Evolutionary conservation across 2,329 filamentous ascomycete species (phyloP), one percentile per base, ranked within the genome.

Genomic region (Uncinocarpus reesii): DNA sequence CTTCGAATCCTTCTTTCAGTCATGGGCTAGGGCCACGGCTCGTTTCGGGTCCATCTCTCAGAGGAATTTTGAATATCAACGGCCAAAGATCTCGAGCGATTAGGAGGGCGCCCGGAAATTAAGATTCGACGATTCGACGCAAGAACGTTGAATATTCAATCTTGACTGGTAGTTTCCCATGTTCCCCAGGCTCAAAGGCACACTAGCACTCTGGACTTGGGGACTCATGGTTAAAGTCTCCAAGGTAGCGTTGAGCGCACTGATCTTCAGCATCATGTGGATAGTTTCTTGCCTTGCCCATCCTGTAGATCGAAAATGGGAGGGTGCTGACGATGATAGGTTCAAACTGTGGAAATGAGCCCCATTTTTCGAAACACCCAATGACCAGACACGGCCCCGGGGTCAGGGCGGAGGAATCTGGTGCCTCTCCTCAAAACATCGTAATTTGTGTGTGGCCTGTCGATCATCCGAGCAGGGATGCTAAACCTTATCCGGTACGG

Each of bases 381-480:
- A 16, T 24, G 40, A 11, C 40, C 28, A 21, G 2, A 32, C 40
- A 42, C 16, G 26, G 13, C 28, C 16, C 23, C 38, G 26, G 16
- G 38, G 29, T 28, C 15, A 40, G 40, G 7, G 26, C 16, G 8
- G 15, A n/a, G 15, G 21, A 16, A n/a, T 31, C 18, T 26, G 11
- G 11, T 21, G 10, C 13, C 15, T 18, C 7, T 18, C 15, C 16
- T 23, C 32, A 18, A 46, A 46, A 46, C 35, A 34, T 46, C 34
- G 35, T 18, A 43, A 21, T 20, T 18, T 16, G 21, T 45, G 34
- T 18, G 23, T 46, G 43, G 32, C 24, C 34, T 38, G 43, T 29
- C 24, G 43, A 46, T 46, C 43, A 38, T 20, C 43, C 34, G 43
- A 31, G 23, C 35, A 37, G 34, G 32, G 43, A 38, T 37, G 8